Conservation (phyloP, 768 basidiomycete species). For the Trametes sanguinea region DNA sequence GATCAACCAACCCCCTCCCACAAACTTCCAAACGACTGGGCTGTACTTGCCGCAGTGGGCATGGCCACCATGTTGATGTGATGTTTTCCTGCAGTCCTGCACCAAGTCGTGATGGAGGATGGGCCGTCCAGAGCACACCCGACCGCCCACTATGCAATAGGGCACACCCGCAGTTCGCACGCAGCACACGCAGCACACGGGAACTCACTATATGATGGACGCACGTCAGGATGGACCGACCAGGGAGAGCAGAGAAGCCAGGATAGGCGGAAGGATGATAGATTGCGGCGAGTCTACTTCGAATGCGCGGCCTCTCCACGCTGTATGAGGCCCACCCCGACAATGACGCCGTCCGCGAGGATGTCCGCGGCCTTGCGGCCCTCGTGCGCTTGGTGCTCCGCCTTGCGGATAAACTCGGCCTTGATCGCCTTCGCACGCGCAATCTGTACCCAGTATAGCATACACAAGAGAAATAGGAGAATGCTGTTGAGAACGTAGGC, state of each 20-base stretch:
- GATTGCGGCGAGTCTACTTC: slow-evolving; percentile 17
- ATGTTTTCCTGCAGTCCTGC: no score
- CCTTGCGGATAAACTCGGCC: slow-evolving; percentile 68
- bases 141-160: no score
- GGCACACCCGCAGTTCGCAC: no score
- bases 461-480: not conserved
- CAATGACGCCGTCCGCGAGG: slow-evolving; percentile 71
- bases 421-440: slow-evolving; percentile 70
- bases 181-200: no score
- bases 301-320: slow-evolving; percentile 38
- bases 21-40: no score
- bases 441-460: slow-evolving; percentile 41
- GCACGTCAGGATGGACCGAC: no score
- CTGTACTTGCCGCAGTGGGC: no score
- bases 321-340: slow-evolving; percentile 75
- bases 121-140: no score
- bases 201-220: no score
- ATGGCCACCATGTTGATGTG: no score
- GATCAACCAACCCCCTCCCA: no score
- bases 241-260: not conserved
- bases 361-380: slow-evolving; percentile 72
- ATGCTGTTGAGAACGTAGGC: not conserved
- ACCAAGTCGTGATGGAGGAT: no score
- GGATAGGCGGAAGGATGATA: not conserved
- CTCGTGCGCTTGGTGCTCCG: slow-evolving; percentile 64